phyloP scores from a whole-genome alignment of 768 basidiomycete species.

The Coprinopsis sp. region DNA sequence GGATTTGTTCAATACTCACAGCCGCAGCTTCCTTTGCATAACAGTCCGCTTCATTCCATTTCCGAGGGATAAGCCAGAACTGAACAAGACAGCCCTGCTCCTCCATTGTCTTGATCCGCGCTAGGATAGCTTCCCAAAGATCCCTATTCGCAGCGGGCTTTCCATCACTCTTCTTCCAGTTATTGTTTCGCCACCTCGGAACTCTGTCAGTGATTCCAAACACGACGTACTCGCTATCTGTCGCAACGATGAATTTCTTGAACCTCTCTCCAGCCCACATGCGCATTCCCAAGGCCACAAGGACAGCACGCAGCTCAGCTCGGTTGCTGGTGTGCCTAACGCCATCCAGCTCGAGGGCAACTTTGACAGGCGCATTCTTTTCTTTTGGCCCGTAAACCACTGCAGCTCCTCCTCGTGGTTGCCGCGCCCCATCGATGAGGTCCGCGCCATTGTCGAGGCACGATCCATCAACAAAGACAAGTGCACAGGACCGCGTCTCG shows the following conservation, averaged over 20 bases:
- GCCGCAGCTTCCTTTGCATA: neutral
- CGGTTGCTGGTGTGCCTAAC: neutral
- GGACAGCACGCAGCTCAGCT: conserved; percentile 27
- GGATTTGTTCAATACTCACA: neutral
- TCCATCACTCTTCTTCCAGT: neutral
- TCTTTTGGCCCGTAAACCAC: neutral
- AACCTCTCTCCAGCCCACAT: conserved; percentile 26
- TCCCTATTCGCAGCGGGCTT: neutral
- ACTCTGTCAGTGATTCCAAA: conserved; percentile 20
- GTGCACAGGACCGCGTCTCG: neutral
- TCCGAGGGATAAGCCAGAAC: neutral
- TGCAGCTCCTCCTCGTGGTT: neutral
- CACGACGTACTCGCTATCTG: conserved; percentile 28
- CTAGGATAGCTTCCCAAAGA: neutral
- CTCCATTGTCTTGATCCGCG: neutral
- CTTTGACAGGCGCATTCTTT: neutral
- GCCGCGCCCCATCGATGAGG: neutral
- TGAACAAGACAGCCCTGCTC: neutral
- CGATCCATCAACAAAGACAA: neutral
- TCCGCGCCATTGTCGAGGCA: neutral
- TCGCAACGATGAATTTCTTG: conserved; percentile 25
- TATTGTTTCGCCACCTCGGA: conserved; percentile 22
- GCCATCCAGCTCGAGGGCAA: neutral
- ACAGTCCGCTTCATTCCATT: neutral
- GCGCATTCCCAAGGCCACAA: conserved; percentile 14